phyloP scores from a whole-genome alignment of 129 eudicot species.

The Ambrosia artemisiifolia region DNA sequence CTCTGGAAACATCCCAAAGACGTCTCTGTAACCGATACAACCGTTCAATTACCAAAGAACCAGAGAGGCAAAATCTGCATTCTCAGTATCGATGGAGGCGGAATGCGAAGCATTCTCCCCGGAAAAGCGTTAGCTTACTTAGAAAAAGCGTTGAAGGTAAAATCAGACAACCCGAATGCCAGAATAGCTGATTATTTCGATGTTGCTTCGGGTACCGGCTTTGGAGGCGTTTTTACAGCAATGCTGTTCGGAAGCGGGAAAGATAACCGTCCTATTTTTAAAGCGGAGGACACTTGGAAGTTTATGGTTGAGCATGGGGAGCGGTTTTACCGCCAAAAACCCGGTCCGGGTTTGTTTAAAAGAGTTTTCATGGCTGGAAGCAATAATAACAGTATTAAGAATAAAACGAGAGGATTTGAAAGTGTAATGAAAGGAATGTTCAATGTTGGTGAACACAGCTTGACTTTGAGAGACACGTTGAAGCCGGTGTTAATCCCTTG shows the following conservation, averaged over 20 bases:
- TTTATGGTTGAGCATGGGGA: conserved; percentile 22
- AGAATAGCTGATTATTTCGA: conserved; percentile 34
- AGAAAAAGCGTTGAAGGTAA: conserved; percentile 58
- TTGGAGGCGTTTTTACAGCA: conserved; percentile 34
- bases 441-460: neutral
- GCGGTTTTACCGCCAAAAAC: conserved; percentile 26
- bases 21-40: conserved; percentile 21
- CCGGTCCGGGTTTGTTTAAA: conserved; percentile 16
- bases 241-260: conserved; percentile 29
- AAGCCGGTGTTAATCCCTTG: conserved; percentile 57
- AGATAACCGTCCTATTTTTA: conserved; percentile 20
- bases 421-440: conserved; percentile 21
- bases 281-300: conserved; percentile 37
- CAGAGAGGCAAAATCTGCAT: conserved; percentile 83
- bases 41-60: conserved; percentile 41
- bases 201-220: conserved; percentile 36
- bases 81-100: conserved; percentile 78
- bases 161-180: conserved; percentile 73
- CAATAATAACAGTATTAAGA: neutral
- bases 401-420: conserved; percentile 17
- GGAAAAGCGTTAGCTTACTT: conserved; percentile 71
- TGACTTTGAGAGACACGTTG: conserved; percentile 30
- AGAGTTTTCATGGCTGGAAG: conserved; percentile 30
- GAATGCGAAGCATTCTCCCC: conserved; percentile 60
- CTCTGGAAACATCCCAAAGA: conserved; percentile 59